A percentile compares a stretch with the other conserved stretches of the same genome.
These are phyloP conservation scores for Diplotaxis tenuifolia DNA, from an alignment of 345 rosid species.

Conservation along the genomic window DNA sequence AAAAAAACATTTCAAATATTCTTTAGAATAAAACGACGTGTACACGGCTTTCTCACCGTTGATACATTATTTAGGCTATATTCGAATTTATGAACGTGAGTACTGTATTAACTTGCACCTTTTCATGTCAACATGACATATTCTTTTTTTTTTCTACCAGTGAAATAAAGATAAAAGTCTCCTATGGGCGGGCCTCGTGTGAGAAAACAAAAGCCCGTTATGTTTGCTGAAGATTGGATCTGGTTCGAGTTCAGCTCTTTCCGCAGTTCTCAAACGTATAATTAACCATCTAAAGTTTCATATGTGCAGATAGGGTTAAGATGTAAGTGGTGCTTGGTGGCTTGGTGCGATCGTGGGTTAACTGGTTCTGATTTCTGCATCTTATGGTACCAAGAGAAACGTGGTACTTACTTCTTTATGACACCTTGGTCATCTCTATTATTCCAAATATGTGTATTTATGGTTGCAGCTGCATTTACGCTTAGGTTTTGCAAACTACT, in stretches of 20 bases:
- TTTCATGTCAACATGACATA: conserved; percentile 14
- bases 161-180: background rate
- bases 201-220: conserved; percentile 8
- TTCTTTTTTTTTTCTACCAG: background rate
- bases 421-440: conserved; percentile 52
- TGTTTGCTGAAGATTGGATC: conserved; percentile 44
- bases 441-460: conserved; percentile 43
- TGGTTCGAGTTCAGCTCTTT: conserved; percentile 47
- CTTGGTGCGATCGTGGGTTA: conserved; percentile 37
- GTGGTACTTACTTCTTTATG: conserved; percentile 50
- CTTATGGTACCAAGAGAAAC: conserved; percentile 46
- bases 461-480: conserved; percentile 44
- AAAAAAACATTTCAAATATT: conserved; percentile 10
- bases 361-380: conserved; percentile 38
- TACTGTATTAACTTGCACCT: background rate
- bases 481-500: conserved; percentile 43
- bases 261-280: conserved; percentile 50
- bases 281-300: conserved; percentile 11
- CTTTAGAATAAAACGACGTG: conserved; percentile 31
- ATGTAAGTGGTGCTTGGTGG: conserved; percentile 74
- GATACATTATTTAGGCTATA: conserved; percentile 11
- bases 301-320: conserved; percentile 59
- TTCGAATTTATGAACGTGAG: background rate
- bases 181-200: background rate
- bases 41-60: conserved; percentile 20